Percentiles rank a stretch among this genome's conserved stretches.
Evolutionary conservation across 2,329 filamentous ascomycete genomes (phyloP).

Genomic region (Aspergillus vadensis): DNA sequence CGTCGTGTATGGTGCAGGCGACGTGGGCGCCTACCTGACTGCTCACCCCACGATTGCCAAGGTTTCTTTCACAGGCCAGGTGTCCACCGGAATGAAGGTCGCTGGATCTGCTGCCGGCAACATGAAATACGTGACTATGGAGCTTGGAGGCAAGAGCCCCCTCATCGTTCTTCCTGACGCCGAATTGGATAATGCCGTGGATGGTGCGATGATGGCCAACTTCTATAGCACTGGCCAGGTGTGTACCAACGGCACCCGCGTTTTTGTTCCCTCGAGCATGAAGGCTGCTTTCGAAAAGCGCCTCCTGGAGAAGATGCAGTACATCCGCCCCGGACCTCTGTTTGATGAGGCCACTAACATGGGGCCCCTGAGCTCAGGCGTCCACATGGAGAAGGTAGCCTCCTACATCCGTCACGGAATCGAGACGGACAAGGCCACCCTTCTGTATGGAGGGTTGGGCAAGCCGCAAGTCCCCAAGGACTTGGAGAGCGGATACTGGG

Average conservation of each 20-base stretch:
- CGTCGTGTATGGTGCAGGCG: conserved; percentile 77
- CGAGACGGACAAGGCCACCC: conserved; percentile 69
- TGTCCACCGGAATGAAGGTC: conserved; percentile 79
- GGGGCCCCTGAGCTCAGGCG: conserved; percentile 75
- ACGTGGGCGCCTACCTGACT: conserved; percentile 74
- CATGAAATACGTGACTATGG: conserved; percentile 93
- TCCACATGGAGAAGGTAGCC: conserved; percentile 76
- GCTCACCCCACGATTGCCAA: conserved; percentile 74
- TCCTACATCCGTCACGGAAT: conserved; percentile 75
- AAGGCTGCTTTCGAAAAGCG: conserved; percentile 68
- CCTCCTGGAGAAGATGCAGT: conserved; percentile 69
- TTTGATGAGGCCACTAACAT: conserved; percentile 76
- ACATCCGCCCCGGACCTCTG: conserved; percentile 71
- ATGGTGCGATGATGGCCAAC: conserved; percentile 91
- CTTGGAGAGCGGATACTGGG: conserved; percentile 72
- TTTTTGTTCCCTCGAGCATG: conserved; percentile 72
- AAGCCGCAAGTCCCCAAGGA: conserved; percentile 58
- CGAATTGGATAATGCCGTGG: conserved; percentile 75
- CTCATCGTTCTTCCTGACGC: conserved; percentile 79
- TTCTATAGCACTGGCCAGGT: conserved; percentile 91
- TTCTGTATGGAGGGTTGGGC: conserved; percentile 71
- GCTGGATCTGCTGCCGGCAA: conserved; percentile 71
- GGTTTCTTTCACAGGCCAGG: conserved; percentile 87
- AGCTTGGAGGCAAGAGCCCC: conserved; percentile 84
- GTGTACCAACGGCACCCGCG: conserved; percentile 88